Base-by-base conservation (phyloP, 805 yeast species). In the Candida alai region DNA sequence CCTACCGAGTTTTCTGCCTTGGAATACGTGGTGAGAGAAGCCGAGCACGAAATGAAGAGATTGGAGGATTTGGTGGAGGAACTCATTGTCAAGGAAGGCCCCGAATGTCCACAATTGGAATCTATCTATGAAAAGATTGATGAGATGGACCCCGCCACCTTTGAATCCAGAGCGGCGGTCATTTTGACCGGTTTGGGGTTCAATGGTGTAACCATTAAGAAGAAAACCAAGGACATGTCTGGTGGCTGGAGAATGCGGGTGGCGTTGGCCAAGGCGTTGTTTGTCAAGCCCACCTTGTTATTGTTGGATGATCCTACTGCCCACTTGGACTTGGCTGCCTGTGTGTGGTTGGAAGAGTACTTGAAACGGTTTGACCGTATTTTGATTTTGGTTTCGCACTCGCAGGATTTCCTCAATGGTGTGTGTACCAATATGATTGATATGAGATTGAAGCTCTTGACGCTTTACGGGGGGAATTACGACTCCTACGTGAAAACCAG, bases 181-280 rank as follows among this genome's bases (percentile, higher is more conserved):
- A 93, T 93, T 54, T 74, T 93, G 56, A 85, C 85, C 48, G 98
- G 98, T 89, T 77, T 93, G 62, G 98, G 98, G 54, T 93, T 93
- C 80, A 85, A 84, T 66, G 56, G 83, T 37, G 65, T 67, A 47
- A 90, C 97, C 37, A 90, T 93, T 56, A 73, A 76, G 59, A 93
- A 93, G 76, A 83, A 81, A 68, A 93, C 98, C 54, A 89, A 87
- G 67, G 97, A 93, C 59, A 93, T 93, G 98, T 87, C 97, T 58
- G 98, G 98, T 78, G 98, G 98, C 62, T 93, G 98, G 98, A 88
- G 88, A 74, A 93, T 93, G 98, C 87, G 98, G 71, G 98, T 93
- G 43, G 97, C 98, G 28, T 74, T 93, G 43, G 96, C 96, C 41
- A 93, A 93, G 68, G 98, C 98, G 19, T 74, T 93, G 51, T 93